Evolutionary conservation across 257 asterid genomes (phyloP), one percentile per base, ranked within the genome.

Genomic region (Verbena officinalis): DNA sequence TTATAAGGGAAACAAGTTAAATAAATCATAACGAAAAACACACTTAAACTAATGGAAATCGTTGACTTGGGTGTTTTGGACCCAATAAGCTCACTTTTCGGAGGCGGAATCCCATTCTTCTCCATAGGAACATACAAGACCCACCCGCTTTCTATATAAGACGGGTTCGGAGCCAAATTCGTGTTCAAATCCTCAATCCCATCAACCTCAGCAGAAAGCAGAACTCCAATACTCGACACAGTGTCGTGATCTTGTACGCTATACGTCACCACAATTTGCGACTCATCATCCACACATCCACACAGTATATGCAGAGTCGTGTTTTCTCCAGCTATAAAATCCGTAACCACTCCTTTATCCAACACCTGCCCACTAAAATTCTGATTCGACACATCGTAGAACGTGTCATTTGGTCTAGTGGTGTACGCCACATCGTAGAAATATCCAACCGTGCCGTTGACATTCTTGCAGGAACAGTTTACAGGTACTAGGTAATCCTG

Each of bases 221-320:
- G 67, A 61, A 31, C 4, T 9, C 73, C 82, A 31, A 87, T 82
- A 5, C 22, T 27, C 12, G 86, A 79, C 51, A 90, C 40, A 3
- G 86, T 90, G 74, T 90, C 97, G 1, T n/a, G 62, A 5, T 60
- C 54, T 73, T 85, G 92, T 42, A 90, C 92, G n/a, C 87, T 75
- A 62, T 87, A 87, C 4, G 89, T 90, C 46, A 87, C 92, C 75
- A 87, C 82, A 36, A 76, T 61, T 67, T 82, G 80, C 22, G 85
- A 51, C 4, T 78, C 84, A 7, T 60, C 68, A 24, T 83, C 92
- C 8, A 76, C 77, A 71, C 90, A 87, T 16, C 96, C 96, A 73
- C 97, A 90, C 17, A 84, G 20, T 24, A 90, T 88, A 77, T 87
- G 78, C 58, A 87, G 36, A 8, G 68, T 75, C 50, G 76, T 78